Evolutionary conservation across 306 rosid genomes (phyloP).

Genomic region (Cicer judaicum): DNA sequence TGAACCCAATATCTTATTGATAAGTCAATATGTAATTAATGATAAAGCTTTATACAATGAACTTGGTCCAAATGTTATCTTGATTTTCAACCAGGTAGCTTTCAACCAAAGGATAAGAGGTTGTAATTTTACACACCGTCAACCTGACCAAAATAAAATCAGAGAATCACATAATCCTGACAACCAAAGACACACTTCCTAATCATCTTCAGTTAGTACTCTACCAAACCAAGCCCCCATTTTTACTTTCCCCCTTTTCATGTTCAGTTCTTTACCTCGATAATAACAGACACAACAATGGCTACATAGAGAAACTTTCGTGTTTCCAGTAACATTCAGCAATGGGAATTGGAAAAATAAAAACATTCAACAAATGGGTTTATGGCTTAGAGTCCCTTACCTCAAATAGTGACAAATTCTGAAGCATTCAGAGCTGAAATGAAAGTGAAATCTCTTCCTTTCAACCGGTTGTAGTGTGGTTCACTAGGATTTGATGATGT

Average conservation of each 20-base stretch:
- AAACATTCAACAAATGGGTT: neutral
- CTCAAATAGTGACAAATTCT: neutral
- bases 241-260: neutral
- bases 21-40: neutral
- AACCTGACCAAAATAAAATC: neutral
- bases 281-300: neutral
- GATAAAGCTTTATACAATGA: neutral
- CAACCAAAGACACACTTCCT: neutral
- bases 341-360: neutral
- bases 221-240: neutral
- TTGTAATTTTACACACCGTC: neutral
- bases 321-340: neutral
- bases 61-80: neutral
- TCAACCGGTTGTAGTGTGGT: neutral
- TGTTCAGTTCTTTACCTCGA: neutral
- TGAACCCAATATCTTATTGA: neutral
- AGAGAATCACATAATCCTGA: neutral
- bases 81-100: neutral
- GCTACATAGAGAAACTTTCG: neutral
- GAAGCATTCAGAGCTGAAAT: neutral
- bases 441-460: neutral
- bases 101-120: neutral
- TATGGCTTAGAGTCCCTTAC: slow-evolving; percentile 3
- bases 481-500: slow-evolving; percentile 2
- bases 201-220: neutral